A percentile compares a stretch with the other conserved stretches of the same genome.
phyloP scores from a whole-genome alignment of 768 basidiomycete species.

The Hypholoma sublateritium region DNA sequence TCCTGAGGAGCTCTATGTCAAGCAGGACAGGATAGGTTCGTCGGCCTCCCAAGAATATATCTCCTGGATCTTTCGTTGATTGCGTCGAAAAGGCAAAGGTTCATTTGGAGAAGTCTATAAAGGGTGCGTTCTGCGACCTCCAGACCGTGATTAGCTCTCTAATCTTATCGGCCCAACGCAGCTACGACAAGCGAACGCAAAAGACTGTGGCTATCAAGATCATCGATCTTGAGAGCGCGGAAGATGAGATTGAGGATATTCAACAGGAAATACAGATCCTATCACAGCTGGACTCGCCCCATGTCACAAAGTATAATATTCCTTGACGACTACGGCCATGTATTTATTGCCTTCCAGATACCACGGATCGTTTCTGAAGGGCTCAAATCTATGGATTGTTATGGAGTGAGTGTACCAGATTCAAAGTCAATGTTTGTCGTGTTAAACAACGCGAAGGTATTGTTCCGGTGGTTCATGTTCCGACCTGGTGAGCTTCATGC shows the following conservation, averaged over 20 bases:
- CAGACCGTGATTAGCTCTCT: conserved; percentile 11
- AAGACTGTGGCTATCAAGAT: conserved; percentile 99
- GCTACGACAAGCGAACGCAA: conserved; percentile 94
- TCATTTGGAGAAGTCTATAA: conserved; percentile 99
- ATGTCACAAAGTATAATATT: conserved; percentile 85
- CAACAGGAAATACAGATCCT: conserved; percentile 99
- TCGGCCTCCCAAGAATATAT: background rate
- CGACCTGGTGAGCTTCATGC: conserved; percentile 67
- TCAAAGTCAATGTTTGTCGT: background rate
- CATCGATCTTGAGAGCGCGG: conserved; percentile 97
- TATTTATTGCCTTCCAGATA: conserved; percentile 51
- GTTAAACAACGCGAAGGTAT: conserved; percentile 52
- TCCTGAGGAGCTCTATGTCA: conserved; percentile 96
- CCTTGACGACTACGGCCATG: conserved; percentile 2
- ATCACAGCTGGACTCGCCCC: conserved; percentile 91
- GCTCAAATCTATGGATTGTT: conserved; percentile 97
- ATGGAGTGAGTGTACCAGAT: conserved; percentile 70
- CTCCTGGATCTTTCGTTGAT: background rate
- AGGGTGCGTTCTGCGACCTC: conserved; percentile 54
- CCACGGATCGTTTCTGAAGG: conserved; percentile 94
- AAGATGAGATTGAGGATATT: conserved; percentile 99
- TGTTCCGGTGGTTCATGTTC: conserved; percentile 98
- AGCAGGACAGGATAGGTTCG: conserved; percentile 93
- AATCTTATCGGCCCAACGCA: conserved; percentile 30
- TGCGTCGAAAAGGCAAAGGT: conserved; percentile 72